Conservation (phyloP, 805 yeast species). For the Kodamaea hsintzibuensis region DNA sequence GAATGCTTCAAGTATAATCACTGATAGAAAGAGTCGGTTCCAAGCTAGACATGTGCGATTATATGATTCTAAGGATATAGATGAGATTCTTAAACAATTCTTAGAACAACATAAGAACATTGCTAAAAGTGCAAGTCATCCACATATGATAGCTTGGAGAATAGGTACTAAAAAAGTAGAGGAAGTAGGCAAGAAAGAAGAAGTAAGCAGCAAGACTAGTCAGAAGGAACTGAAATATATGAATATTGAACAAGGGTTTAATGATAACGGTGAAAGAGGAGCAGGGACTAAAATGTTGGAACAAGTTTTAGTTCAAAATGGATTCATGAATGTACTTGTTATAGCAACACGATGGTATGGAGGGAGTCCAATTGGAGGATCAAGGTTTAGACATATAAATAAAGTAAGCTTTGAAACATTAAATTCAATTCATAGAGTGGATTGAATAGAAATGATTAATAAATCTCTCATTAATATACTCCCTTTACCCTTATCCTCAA, state of each 20-base stretch:
- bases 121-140: constrained; percentile 61
- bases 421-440: too few species aligned
- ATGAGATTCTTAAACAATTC: constrained; percentile 42
- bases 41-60: constrained; percentile 59
- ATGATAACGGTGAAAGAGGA: constrained; percentile 75
- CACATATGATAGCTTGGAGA: constrained; percentile 75
- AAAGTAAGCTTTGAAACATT: constrained; percentile 56
- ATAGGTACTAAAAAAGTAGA: constrained; percentile 22
- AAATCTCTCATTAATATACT: too few species aligned
- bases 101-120: constrained; percentile 47
- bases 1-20: constrained; percentile 31
- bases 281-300: constrained; percentile 62
- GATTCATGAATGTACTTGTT: constrained; percentile 55
- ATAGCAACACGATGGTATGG: constrained; percentile 85
- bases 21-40: constrained; percentile 62
- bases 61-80: constrained; percentile 41
- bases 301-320: constrained; percentile 51
- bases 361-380: constrained; percentile 71
- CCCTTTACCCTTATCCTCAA: too few species aligned
- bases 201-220: not conserved
- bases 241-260: constrained; percentile 55
- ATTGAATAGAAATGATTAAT: too few species aligned
- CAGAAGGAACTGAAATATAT: constrained; percentile 9
- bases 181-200: too few species aligned
- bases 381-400: constrained; percentile 67